Evolutionary conservation across 179 eudicot genomes (phyloP).

Genomic region (Heliamphora pulchella): DNA sequence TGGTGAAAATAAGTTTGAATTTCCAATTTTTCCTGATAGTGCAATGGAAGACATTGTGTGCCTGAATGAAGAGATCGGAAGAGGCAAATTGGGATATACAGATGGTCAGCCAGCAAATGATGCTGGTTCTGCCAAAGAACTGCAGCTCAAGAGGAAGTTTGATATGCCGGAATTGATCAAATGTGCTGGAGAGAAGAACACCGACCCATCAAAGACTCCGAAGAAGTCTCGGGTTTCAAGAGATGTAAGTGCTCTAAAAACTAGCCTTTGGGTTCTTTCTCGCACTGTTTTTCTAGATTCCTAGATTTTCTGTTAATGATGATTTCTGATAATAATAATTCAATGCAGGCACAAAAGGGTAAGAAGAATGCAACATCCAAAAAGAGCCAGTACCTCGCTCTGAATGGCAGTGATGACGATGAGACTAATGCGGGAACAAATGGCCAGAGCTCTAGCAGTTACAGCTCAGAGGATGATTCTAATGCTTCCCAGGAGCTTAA

Average conservation of each 20-base stretch:
- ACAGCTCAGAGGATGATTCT: conserved; percentile 45
- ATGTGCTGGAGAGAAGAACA: neutral
- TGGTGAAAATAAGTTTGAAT: conserved; percentile 10
- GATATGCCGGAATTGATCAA: neutral
- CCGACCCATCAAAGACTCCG: conserved; percentile 14
- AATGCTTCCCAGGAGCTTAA: conserved; percentile 34
- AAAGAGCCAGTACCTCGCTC: conserved; percentile 23
- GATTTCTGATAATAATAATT: neutral
- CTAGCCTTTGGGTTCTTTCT: no score
- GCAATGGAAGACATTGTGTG: conserved; percentile 22
- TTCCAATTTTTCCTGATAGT: conserved; percentile 23
- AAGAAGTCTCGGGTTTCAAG: conserved; percentile 45
- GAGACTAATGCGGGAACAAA: conserved; percentile 21
- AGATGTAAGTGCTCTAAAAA: conserved; percentile 33
- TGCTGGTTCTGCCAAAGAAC: conserved; percentile 21
- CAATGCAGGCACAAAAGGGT: conserved; percentile 35
- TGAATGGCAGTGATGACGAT: conserved; percentile 17
- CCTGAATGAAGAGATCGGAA: neutral
- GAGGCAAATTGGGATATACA: conserved; percentile 8
- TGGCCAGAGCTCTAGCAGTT: conserved; percentile 19
- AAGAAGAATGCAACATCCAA: conserved; percentile 25
- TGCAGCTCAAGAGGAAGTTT: conserved; percentile 35
- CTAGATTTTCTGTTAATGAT: neutral
- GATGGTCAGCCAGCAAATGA: conserved; percentile 14
- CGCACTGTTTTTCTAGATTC: no score